Conservation (phyloP, 306 rosid genomes). For the Cercis canadensis region DNA sequence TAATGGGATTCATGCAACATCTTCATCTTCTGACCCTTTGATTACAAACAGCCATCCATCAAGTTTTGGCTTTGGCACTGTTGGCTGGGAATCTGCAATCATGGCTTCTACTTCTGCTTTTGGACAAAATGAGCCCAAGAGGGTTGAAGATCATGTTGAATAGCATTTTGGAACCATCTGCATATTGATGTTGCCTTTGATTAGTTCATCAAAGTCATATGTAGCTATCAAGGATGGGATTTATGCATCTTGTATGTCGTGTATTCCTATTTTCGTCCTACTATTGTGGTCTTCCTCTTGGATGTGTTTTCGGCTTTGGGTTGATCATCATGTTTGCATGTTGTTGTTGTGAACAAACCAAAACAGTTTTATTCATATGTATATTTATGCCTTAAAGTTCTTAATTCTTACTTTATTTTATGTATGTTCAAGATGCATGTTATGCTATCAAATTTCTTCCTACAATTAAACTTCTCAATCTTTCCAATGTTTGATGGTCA, state of each 20-base stretch:
- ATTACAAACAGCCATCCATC: constrained; percentile 20
- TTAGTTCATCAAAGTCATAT: not conserved
- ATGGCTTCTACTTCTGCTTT: constrained; percentile 38
- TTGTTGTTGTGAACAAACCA: constrained; percentile 21
- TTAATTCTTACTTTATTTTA: not conserved
- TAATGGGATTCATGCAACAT: constrained; percentile 13
- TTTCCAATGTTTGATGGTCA: not conserved
- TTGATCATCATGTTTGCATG: not conserved
- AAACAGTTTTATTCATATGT: not conserved
- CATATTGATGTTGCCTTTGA: not conserved
- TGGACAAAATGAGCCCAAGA: constrained; percentile 42
- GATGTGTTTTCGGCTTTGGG: not conserved
- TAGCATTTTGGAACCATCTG: constrained; percentile 10
- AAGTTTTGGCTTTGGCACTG: not conserved
- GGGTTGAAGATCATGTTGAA: constrained; percentile 6
- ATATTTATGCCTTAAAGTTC: not conserved
- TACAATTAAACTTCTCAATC: not conserved
- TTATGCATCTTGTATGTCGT: not conserved
- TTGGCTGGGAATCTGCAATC: constrained; percentile 52
- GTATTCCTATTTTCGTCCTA: not conserved
- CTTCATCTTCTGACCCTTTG: constrained; percentile 32
- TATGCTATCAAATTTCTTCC: not conserved
- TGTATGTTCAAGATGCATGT: not conserved
- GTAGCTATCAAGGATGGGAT: not conserved
- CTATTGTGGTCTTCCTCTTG: not conserved